Evolutionary conservation across 2,329 filamentous ascomycete species (phyloP), one percentile per base, ranked within the genome.

Genomic region (Xylaria sp.): DNA sequence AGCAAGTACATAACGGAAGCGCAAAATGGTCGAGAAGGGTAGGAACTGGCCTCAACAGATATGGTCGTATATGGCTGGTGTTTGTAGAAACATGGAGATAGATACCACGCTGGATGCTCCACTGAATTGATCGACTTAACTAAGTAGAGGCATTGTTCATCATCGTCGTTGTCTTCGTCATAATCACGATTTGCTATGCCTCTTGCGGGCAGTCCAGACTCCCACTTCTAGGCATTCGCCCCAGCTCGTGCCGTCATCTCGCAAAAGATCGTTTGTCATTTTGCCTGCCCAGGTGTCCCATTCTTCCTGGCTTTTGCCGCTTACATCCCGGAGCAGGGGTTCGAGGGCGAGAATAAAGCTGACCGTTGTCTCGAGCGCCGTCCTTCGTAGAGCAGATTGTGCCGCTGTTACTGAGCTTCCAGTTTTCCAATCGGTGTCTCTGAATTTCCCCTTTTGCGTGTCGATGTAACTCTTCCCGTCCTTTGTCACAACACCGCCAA

Each of bases 251-350:
- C 91, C 91, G 56, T 87, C 88, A 63, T 94, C 89, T 74, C 90
- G 87, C 72, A 96, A 83, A 71, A 97, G 77, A 75, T 95, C 90
- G 47, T 86, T 85, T 84, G 92, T 94, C 90, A 97, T 91, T 76
- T 89, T 91, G 40, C 89, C 87, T 78, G 91, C 87, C 93, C 93
- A 97, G 41, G 87, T 82, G 74, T 96, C 91, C 93, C 93, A 97
- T 78, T 97, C 93, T 68, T 96, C 92, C 72, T 91, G 87, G 70
- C 90, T 92, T 81, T 96, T 96, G 13, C 90, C 90, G 71, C 90
- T 96, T 46, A 87, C 87, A 70, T 96, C 90, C 69, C 90, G 86
- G 68, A 97, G 79, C 60, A 95, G 78, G 4, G 92, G 91, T 76
- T 97, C 93, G 70, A 97, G 79, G 65, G 89, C 90, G 73, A 95